Evolutionary conservation across 2,329 filamentous ascomycete species (phyloP).

Genomic region (Penicillium sp.): DNA sequence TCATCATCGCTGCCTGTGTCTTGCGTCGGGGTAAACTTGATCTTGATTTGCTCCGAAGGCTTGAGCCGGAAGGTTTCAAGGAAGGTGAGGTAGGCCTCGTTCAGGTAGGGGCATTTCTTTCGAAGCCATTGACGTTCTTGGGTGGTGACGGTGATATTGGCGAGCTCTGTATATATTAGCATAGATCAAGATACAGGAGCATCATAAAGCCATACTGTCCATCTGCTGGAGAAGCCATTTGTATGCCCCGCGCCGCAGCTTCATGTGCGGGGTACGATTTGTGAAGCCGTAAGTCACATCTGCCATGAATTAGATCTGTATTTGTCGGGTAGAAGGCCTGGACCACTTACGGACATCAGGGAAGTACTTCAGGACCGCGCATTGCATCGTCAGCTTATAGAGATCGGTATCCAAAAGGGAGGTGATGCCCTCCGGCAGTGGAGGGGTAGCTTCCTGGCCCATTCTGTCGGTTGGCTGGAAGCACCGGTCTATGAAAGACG

Average conservation of each 20-base stretch:
- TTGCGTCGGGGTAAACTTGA: slow-evolving; percentile 56
- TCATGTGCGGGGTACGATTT: slow-evolving; percentile 91
- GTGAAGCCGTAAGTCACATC: slow-evolving; percentile 90
- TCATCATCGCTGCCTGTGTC: slow-evolving; percentile 62
- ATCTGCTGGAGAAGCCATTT: slow-evolving; percentile 82
- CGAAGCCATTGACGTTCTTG: slow-evolving; percentile 79
- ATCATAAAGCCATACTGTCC: slow-evolving; percentile 53
- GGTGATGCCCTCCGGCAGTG: slow-evolving; percentile 63
- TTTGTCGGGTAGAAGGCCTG: too few species aligned
- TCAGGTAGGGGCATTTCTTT: slow-evolving; percentile 75
- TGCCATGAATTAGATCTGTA: slow-evolving; percentile 9
- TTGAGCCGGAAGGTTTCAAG: slow-evolving; percentile 75
- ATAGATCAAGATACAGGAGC: background rate
- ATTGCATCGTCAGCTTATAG: slow-evolving; percentile 99
- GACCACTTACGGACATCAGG: slow-evolving; percentile 54
- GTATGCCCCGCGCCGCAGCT: slow-evolving; percentile 76
- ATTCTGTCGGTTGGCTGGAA: slow-evolving; percentile 19
- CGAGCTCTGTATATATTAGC: slow-evolving; percentile 58
- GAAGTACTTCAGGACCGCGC: slow-evolving; percentile 88
- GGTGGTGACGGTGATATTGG: slow-evolving; percentile 69
- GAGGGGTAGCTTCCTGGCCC: slow-evolving; percentile 25
- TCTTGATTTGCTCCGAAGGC: slow-evolving; percentile 72
- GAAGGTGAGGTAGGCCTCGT: slow-evolving; percentile 70
- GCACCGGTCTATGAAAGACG: background rate
- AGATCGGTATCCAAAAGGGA: slow-evolving; percentile 80